Evolutionary conservation across 177 flowering plant genomes (phyloP), one percentile per base, ranked within the genome.

Genomic region (Vitis hybrid): DNA sequence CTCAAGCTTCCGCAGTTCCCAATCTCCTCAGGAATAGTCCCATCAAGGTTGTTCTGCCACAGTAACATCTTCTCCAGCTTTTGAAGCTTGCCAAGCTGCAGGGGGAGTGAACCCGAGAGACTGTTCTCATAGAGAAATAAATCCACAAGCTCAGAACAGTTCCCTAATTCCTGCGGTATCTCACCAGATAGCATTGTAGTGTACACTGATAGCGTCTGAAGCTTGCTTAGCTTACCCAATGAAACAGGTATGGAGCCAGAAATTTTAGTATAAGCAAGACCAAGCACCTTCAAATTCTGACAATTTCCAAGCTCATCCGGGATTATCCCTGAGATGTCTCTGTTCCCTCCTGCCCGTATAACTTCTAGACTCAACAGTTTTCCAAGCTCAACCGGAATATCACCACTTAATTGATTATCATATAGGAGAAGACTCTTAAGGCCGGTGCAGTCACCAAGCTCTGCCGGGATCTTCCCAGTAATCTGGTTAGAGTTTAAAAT

Each of bases 261-360:
- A 50, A 94, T 66, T 55, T 83, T 81, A 0, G 98, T 93, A 15
- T 86, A 95, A 1, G 98, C 97, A 1, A 94, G 77, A 21, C 98
- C 97, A 48, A 94, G 62, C 3, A 88, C 86, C 6, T 71, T 70
- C 76, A 94, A 69, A 51, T 83, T 87, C 56, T 40, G 18, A 74
- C 93, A 93, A 9, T 86, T 73, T 7, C 91, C 89, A 51, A 93
- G 66, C 79, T 84, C 87, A 1, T 70, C 75, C 0, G 98, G 98
- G 46, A 94, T 86, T 13, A 66, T 63, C 2, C 98, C 98, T 2
- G 71, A 70, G 14, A 94, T 78, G 51, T 88, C 92, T 50, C 75
- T 82, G 76, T 94, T 94, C 19, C 97, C 97, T 8, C 98, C 98
- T 0, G 85, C 89, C 0, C 98, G 79, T 1, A 94, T 46, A 11